These are phyloP conservation scores for Arthrobotrys sinensis DNA, from an alignment of 2,329 filamentous ascomycete species.

Conservation along the genomic window DNA sequence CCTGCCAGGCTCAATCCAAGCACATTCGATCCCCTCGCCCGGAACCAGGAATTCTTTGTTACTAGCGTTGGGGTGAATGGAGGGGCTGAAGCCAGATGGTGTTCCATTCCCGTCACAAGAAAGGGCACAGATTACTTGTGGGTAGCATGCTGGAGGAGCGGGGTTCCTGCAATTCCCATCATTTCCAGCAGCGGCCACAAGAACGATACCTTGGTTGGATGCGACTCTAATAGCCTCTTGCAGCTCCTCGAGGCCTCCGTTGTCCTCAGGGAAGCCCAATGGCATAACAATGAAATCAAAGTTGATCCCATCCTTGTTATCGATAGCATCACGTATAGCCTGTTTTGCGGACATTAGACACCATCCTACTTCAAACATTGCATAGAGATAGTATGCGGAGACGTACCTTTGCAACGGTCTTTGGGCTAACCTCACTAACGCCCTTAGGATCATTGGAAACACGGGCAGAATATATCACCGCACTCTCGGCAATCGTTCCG, in stretches of 20 bases:
- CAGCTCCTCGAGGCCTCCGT: neutral
- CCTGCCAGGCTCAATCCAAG: constrained; percentile 1
- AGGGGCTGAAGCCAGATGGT: constrained; percentile 14
- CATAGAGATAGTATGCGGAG: too few species aligned
- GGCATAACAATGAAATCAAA: constrained; percentile 13
- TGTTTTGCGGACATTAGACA: neutral
- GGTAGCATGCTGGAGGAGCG: neutral
- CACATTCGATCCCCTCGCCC: constrained; percentile 6
- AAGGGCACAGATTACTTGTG: neutral
- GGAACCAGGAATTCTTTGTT: constrained; percentile 1
- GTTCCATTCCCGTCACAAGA: constrained; percentile 9
- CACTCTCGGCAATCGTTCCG: neutral
- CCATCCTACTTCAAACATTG: neutral
- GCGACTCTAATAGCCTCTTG: neutral
- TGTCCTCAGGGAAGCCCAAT: neutral
- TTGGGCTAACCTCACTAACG: neutral
- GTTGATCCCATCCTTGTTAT: neutral
- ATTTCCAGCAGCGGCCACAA: constrained; percentile 4
- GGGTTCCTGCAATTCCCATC: constrained; percentile 4
- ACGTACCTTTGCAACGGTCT: neutral
- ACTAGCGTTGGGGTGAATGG: neutral
- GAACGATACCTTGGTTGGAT: neutral
- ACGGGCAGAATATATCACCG: constrained; percentile 9
- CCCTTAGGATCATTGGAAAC: neutral
- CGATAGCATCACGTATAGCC: neutral